These are phyloP conservation scores for Eutypella sp. DNA, from an alignment of 2,329 filamentous ascomycete genomes.

Conservation along the genomic window DNA sequence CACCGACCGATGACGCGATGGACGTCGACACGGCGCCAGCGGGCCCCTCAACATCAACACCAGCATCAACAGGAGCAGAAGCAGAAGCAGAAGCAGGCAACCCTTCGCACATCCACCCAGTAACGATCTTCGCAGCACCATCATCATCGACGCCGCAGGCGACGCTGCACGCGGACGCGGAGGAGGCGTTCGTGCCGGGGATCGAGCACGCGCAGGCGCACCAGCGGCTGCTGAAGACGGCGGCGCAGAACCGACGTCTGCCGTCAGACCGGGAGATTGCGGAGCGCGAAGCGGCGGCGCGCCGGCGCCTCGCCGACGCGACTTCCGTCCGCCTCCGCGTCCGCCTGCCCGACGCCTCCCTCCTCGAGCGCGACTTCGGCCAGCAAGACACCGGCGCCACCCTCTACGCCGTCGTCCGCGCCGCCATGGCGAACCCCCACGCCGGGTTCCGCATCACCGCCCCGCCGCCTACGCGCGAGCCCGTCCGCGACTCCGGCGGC, in stretches of 20 bases:
- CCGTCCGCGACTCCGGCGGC: conserved; percentile 43
- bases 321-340: conserved; percentile 70
- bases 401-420: conserved; percentile 70
- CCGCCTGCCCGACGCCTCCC: conserved; percentile 82
- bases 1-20: conserved; percentile 20
- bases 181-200: conserved; percentile 71
- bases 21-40: conserved; percentile 46
- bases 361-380: conserved; percentile 66
- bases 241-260: conserved; percentile 68
- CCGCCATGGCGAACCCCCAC: conserved; percentile 59
- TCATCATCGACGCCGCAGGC: conserved; percentile 69
- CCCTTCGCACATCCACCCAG: conserved; percentile 38
- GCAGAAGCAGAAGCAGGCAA: background rate
- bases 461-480: conserved; percentile 44
- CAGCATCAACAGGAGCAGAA: conserved; percentile 18
- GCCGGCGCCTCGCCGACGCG: conserved; percentile 60
- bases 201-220: conserved; percentile 71
- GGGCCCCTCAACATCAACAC: conserved; percentile 73
- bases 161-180: conserved; percentile 60
- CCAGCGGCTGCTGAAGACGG: conserved; percentile 60
- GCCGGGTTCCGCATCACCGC: conserved; percentile 70
- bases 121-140: conserved; percentile 76
- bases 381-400: conserved; percentile 63
- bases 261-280: conserved; percentile 78
- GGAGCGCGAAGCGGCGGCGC: conserved; percentile 60